Base-by-base conservation (phyloP, 1,284 basidiomycete genomes). In the Puccinia horiana region DNA sequence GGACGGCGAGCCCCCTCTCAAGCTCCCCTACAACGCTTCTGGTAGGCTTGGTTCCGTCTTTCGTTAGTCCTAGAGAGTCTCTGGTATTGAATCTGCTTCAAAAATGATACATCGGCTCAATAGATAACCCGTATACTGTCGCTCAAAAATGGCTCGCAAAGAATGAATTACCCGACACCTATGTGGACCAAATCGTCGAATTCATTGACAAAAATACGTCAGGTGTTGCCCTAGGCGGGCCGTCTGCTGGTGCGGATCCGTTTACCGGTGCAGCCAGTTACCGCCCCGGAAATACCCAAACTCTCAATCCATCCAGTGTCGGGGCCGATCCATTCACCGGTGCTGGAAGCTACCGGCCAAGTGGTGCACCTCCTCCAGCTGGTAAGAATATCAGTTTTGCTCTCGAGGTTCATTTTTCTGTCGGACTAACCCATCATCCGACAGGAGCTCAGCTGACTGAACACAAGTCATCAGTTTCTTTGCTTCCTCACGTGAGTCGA, bases 171-270 rank as follows among this genome's bases (percentile, higher is more conserved):
- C 93, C 96, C 0, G 86, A 91, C 83, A 89, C 89, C 9, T 96
- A 98, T 86, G 88, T 94, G 29, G 96, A 99, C 84, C 91, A 99
- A 87, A 93, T 99, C 26, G 96, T 94, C 40, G 89, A 90, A 70
- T 99, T 98, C 87, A 98, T 99, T 83, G 93, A 98, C 87, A 93
- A 93, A 88, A 98, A 96, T 85, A 93, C 95, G 0, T 88, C 90
- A 18, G 93, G 93, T n/a, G 69, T 73, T 35, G 42, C 79, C n/a
- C 69, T 81, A 44, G 79, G 79, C 5, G 54, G 37, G 16, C 26
- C 69, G 20, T 18, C 79, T n/a, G 29, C 65, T 20, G 79, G 79
- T 44, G 67, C 77, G 37, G 79, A 81, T 58, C 79, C 79, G 4
- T 74, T 73, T 6, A 81, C 79, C 63, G 79, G 79, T 35, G 35